phyloP scores from a whole-genome alignment of 257 asterid genomes.

The Lavandula angustifolia region DNA sequence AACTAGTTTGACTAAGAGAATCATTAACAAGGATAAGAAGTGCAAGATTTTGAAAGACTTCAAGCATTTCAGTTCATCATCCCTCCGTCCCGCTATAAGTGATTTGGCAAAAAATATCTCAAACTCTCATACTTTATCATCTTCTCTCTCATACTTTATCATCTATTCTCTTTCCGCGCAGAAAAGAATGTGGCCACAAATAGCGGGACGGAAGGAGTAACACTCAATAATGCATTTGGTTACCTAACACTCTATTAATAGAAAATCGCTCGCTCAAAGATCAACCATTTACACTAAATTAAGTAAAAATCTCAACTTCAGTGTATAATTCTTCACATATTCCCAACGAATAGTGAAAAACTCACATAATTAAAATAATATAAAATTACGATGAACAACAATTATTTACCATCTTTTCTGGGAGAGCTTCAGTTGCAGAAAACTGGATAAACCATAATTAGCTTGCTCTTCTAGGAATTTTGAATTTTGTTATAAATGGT shows the following conservation, averaged over 20 bases:
- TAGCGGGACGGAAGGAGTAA: too few relatives aligned
- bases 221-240: too few relatives aligned
- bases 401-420: slow-evolving; percentile 26
- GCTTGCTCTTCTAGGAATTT: background rate
- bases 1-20: background rate
- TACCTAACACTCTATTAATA: too few relatives aligned
- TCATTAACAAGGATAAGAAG: background rate
- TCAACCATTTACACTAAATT: too few relatives aligned
- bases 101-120: too few relatives aligned
- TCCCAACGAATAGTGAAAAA: background rate
- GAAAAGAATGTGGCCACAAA: too few relatives aligned
- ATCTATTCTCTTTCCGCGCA: too few relatives aligned
- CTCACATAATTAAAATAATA: background rate
- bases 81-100: too few relatives aligned
- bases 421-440: slow-evolving; percentile 13
- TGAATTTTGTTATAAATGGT: background rate
- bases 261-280: too few relatives aligned
- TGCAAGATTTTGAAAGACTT: background rate
- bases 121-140: too few relatives aligned
- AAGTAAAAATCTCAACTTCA: too few relatives aligned
- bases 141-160: too few relatives aligned
- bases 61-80: background rate
- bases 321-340: slow-evolving; percentile 19
- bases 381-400: background rate
- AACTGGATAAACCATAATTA: slow-evolving; percentile 12